Evolutionary conservation across 768 basidiomycete genomes (phyloP).

Genomic region (Hygrocybe coccinea): DNA sequence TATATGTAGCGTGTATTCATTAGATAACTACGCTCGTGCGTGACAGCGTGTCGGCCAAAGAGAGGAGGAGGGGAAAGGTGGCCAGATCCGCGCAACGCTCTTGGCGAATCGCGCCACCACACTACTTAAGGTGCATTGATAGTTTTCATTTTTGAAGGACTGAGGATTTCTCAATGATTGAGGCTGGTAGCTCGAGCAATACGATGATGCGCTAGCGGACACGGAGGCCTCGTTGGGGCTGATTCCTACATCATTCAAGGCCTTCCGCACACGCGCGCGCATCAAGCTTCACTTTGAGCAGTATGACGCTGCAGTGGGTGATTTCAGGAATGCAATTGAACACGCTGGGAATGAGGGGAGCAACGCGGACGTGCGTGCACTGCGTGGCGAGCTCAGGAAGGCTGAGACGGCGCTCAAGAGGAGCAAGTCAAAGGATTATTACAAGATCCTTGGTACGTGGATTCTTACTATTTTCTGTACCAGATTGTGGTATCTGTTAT

Average conservation of each 20-base stretch:
- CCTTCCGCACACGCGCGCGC: slow-evolving; percentile 79
- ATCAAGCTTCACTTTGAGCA: slow-evolving; percentile 70
- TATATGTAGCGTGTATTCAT: not conserved
- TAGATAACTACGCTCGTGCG: not conserved
- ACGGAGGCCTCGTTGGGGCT: slow-evolving; percentile 63
- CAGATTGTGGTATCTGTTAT: not conserved
- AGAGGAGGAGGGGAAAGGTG: slow-evolving; percentile 72
- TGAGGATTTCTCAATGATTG: slow-evolving; percentile 8
- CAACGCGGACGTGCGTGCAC: slow-evolving; percentile 56
- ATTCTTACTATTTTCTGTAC: not conserved
- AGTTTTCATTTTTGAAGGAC: not conserved
- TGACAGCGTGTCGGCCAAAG: slow-evolving; percentile 59
- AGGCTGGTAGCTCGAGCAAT: slow-evolving; percentile 56
- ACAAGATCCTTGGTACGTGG: slow-evolving; percentile 57
- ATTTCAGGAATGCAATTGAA: slow-evolving; percentile 78
- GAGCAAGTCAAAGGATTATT: slow-evolving; percentile 88
- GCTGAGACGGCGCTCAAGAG: slow-evolving; percentile 78
- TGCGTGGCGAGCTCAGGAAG: slow-evolving; percentile 67
- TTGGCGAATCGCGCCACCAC: slow-evolving; percentile 83
- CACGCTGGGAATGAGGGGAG: slow-evolving; percentile 60
- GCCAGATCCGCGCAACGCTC: slow-evolving; percentile 73
- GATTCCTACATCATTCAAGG: slow-evolving; percentile 70
- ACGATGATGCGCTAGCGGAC: slow-evolving; percentile 67
- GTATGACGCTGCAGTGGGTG: slow-evolving; percentile 63
- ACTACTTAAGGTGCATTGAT: slow-evolving; percentile 54